Percentiles rank a stretch among this genome's conserved stretches.
Conservation (phyloP, 2,329 filamentous ascomycete genomes). For the Rutstroemia sp. region DNA sequence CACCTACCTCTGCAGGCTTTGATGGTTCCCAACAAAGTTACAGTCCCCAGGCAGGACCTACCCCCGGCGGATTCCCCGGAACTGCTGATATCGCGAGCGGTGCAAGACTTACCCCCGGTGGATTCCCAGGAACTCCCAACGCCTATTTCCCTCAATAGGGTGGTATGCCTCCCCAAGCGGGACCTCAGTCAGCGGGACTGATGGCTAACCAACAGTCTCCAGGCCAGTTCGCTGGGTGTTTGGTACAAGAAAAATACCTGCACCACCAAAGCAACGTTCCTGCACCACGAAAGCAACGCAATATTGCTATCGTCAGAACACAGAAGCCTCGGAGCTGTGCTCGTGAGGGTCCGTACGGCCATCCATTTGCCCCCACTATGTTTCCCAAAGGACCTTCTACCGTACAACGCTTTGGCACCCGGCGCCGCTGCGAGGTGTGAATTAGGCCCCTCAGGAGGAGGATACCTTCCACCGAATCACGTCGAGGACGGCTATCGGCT, state of each 20-base stretch:
- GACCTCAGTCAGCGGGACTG: slow-evolving; percentile 31
- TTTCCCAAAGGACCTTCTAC: slow-evolving; percentile 9
- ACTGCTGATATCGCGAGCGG: too few species aligned
- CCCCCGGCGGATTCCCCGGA: slow-evolving; percentile 17
- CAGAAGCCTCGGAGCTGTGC: too few species aligned
- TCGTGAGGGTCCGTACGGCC: not conserved
- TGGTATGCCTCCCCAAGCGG: slow-evolving; percentile 43
- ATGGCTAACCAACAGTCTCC: slow-evolving; percentile 34
- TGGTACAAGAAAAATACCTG: too few species aligned
- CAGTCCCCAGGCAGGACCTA: slow-evolving; percentile 68
- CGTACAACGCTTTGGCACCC: not conserved
- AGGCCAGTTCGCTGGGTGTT: slow-evolving; percentile 41
- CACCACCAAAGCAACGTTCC: too few species aligned
- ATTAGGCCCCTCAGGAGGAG: too few species aligned
- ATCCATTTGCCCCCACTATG: slow-evolving; percentile 13
- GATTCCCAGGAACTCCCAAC: slow-evolving; percentile 68
- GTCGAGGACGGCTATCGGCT: too few species aligned
- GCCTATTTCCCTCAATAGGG: slow-evolving; percentile 94
- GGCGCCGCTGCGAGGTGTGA: too few species aligned
- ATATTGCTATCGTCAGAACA: too few species aligned
- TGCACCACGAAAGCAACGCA: too few species aligned
- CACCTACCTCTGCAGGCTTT: slow-evolving; percentile 70
- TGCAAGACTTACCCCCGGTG: slow-evolving; percentile 36
- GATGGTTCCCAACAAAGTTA: slow-evolving; percentile 67
- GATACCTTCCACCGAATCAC: too few species aligned